Conservation (phyloP, 441 rosid genomes). For the Euphorbia celastroides region DNA sequence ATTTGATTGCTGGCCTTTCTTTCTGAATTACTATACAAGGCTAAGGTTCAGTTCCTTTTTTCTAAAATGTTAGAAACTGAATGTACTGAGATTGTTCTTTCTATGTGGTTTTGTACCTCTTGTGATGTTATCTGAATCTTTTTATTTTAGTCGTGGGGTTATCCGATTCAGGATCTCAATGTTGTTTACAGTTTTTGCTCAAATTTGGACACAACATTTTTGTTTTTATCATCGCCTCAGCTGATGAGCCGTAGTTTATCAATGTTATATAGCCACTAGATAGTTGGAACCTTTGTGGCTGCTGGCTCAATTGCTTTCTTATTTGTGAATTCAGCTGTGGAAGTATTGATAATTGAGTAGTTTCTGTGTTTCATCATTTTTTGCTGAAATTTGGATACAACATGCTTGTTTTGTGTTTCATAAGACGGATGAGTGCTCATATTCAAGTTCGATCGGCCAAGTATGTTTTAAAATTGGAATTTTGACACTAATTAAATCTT, state of each 20-base stretch:
- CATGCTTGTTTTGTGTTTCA: too few relatives aligned
- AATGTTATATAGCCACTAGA: neutral
- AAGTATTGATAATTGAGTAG: too few relatives aligned
- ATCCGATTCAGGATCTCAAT: neutral
- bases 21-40: neutral
- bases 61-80: neutral
- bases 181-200: neutral
- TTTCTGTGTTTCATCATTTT: too few relatives aligned
- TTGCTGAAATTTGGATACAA: too few relatives aligned
- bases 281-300: neutral
- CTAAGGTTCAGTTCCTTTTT: neutral
- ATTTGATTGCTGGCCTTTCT: neutral
- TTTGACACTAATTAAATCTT: too few relatives aligned
- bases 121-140: neutral
- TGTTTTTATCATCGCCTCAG: neutral
- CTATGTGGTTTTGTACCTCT: neutral
- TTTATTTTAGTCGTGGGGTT: neutral
- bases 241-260: neutral
- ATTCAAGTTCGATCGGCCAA: too few relatives aligned
- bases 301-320: neutral
- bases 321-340: neutral
- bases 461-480: too few relatives aligned
- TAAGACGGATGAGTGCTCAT: too few relatives aligned
- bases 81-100: neutral
- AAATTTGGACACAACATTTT: neutral